Evolutionary conservation across 768 basidiomycete species (phyloP).

Genomic region (Suillus americanus): DNA sequence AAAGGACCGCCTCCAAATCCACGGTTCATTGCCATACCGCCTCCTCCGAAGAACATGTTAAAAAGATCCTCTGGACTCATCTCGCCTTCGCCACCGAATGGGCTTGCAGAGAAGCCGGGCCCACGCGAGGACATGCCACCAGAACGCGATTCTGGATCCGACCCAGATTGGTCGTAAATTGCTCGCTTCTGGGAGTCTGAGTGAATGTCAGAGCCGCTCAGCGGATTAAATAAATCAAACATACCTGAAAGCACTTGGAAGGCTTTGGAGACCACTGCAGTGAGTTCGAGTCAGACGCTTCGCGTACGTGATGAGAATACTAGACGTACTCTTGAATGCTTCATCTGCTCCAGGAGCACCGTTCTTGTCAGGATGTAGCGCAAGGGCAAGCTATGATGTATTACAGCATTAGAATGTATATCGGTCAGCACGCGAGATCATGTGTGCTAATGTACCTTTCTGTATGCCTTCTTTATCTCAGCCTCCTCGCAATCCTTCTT

Average conservation of each 20-base stretch:
- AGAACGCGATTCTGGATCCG: constrained; percentile 86
- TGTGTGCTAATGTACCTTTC: constrained; percentile 64
- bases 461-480: constrained; percentile 92
- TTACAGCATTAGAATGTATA: constrained; percentile 10
- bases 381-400: constrained; percentile 69
- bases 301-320: not conserved
- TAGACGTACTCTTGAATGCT: constrained; percentile 87
- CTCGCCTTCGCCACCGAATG: constrained; percentile 70
- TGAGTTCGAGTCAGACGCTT: constrained; percentile 8
- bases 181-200: constrained; percentile 86
- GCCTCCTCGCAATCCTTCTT: constrained; percentile 79
- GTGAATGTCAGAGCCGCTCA: constrained; percentile 5
- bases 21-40: constrained; percentile 43
- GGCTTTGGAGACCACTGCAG: constrained; percentile 92
- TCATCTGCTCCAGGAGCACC: constrained; percentile 98
- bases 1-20: constrained; percentile 56
- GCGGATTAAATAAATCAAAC: not conserved
- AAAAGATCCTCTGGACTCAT: constrained; percentile 95
- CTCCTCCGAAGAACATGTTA: constrained; percentile 97
- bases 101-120: constrained; percentile 48
- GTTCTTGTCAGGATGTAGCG: constrained; percentile 90
- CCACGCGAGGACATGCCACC: constrained; percentile 62
- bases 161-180: constrained; percentile 79
- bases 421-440: not conserved
- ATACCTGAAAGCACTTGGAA: constrained; percentile 90